Percentiles rank a stretch among this genome's conserved stretches.
Evolutionary conservation across 2,329 filamentous ascomycete species (phyloP).

Genomic region (Talaromyces funiculosus): DNA sequence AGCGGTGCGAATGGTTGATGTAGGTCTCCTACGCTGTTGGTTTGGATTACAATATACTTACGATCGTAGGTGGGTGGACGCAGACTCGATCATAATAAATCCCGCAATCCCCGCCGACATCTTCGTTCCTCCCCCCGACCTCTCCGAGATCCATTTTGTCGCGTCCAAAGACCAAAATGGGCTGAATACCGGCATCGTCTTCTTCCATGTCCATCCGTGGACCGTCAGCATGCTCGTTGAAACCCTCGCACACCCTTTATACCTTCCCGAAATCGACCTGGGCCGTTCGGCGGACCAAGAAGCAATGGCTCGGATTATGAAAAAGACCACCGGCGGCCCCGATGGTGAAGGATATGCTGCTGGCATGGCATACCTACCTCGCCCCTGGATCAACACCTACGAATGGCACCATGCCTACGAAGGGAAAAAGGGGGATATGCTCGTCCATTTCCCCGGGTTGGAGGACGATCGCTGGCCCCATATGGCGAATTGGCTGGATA

Average conservation of each 20-base stretch:
- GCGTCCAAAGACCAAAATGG: constrained; percentile 27
- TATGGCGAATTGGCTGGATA: constrained; percentile 25
- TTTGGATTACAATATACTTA: not conserved
- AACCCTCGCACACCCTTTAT: constrained; percentile 22
- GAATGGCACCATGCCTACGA: constrained; percentile 24
- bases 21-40: constrained; percentile 14
- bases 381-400: constrained; percentile 26
- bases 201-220: constrained; percentile 29
- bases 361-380: constrained; percentile 19
- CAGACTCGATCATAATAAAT: constrained; percentile 30
- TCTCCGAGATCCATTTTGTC: constrained; percentile 26
- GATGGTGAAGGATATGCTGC: constrained; percentile 16
- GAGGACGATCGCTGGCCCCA: constrained; percentile 21
- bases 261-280: constrained; percentile 19
- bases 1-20: constrained; percentile 34
- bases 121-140: constrained; percentile 27
- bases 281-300: constrained; percentile 19
- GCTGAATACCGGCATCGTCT: constrained; percentile 29
- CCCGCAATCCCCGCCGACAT: constrained; percentile 25
- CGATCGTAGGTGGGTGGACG: constrained; percentile 27
- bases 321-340: constrained; percentile 17
- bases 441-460: constrained; percentile 28
- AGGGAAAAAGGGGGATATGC: constrained; percentile 23
- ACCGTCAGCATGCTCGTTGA: constrained; percentile 25
- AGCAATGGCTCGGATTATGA: constrained; percentile 20